A percentile compares a stretch with the other conserved stretches of the same genome.
These are phyloP conservation scores for Clausena lansium DNA, from an alignment of 345 rosid genomes.

Conservation along the genomic window DNA sequence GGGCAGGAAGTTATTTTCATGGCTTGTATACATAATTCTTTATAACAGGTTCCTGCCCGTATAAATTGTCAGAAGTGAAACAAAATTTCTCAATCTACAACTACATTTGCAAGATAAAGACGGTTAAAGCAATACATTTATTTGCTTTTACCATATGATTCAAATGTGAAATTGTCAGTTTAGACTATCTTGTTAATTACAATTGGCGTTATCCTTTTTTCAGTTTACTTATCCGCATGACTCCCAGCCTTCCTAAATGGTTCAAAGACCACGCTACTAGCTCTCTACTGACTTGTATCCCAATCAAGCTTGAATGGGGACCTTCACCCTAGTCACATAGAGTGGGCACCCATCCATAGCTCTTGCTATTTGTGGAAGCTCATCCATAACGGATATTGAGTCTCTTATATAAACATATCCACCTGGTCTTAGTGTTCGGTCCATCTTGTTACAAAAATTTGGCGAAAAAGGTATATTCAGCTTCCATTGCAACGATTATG, in stretches of 20 bases:
- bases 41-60: too few species aligned
- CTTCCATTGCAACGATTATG: neutral
- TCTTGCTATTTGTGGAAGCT: slow-evolving; percentile 42
- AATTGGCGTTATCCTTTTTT: neutral
- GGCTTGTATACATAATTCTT: neutral
- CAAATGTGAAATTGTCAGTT: neutral
- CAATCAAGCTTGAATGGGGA: slow-evolving; percentile 38
- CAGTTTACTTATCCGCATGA: too few species aligned
- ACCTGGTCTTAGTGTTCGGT: slow-evolving; percentile 55
- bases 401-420: slow-evolving; percentile 58
- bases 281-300: neutral
- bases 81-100: neutral
- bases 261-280: neutral
- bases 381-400: slow-evolving; percentile 40
- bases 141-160: neutral
- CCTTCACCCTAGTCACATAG: slow-evolving; percentile 56
- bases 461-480: neutral
- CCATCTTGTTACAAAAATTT: slow-evolving; percentile 35
- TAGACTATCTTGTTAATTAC: neutral
- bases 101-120: neutral
- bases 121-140: too few species aligned
- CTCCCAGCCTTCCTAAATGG: neutral
- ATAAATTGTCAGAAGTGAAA: neutral
- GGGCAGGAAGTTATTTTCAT: neutral
- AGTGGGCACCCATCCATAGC: slow-evolving; percentile 51